Evolutionary conservation across 306 rosid species (phyloP), one percentile per base, ranked within the genome.

Genomic region (Rosa multiflora): DNA sequence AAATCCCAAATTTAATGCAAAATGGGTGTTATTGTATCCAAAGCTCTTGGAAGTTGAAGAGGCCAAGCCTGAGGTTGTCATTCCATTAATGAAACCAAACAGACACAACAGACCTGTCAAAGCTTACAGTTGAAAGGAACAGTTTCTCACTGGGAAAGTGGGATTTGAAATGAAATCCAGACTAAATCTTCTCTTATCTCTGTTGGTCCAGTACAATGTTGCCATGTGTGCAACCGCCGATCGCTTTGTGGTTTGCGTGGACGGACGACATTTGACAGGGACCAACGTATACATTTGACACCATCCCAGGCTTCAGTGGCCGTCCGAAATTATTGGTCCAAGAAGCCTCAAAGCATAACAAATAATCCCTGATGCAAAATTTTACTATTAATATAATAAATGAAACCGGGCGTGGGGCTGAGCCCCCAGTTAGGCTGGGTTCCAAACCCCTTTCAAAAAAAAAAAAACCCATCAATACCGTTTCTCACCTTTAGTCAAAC

Each of bases 161-260:
- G 6, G 70, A 44, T 32, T 5, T 39, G 21, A 3, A 0, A 32
- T n/a, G 69, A 75, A 75, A 79, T 79, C 86, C 86, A 74, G 23
- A 32, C 29, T 7, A 4, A 52, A 82, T 75, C 77, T 8, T 42
- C 32, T 77, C 89, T 83, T 80, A 83, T 86, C 89, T 67, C 32
- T 61, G 75, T 46, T 81, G 44, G 18, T 39, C 85, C 89, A 83
- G 2, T 80, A 42, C 14, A 43, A 75, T 6, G 0, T 23, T 43
- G 74, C 82, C 87, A 81, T 81, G 71, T 69, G 43, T 73, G 76
- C n/a, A 18, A 18, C 61, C 46, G 47, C 61, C 12, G 37, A 47
- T 76, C 35, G 48, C 26, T 37, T 20, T 17, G 48, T 29, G 79
- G 46, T 44, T 75, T 62, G 43, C 17, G 69, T 23, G 55, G 56